Evolutionary conservation across 352 stramenopile species (phyloP).

Genomic region (Thraustotheca clavata): DNA sequence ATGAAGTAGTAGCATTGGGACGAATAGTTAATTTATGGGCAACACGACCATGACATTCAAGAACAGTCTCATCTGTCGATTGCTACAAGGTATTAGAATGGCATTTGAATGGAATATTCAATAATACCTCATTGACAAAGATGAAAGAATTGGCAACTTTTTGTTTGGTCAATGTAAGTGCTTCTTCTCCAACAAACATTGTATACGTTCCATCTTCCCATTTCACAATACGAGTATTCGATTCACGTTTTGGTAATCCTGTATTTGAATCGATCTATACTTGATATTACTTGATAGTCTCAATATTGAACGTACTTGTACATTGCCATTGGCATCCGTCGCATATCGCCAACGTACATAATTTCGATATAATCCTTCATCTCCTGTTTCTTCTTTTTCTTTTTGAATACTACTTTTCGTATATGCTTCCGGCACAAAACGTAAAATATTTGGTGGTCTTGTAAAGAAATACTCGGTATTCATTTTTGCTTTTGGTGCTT

Average conservation of each 20-base stretch:
- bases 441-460: conserved; percentile 82
- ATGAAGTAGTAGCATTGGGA: conserved; percentile 73
- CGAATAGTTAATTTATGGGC: conserved; percentile 81
- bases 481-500: conserved; percentile 59
- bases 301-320: not conserved
- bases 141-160: conserved; percentile 83
- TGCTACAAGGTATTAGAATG: conserved; percentile 21
- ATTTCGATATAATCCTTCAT: conserved; percentile 81
- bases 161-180: conserved; percentile 69
- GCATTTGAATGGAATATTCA: not conserved
- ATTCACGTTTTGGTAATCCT: conserved; percentile 47
- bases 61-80: conserved; percentile 56
- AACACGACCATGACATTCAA: conserved; percentile 77
- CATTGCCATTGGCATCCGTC: not conserved
- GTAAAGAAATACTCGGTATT: conserved; percentile 54
- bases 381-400: conserved; percentile 75
- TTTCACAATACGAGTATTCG: conserved; percentile 76
- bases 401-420: conserved; percentile 63
- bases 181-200: conserved; percentile 80
- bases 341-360: conserved; percentile 71
- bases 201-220: conserved; percentile 81
- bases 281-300: not conserved
- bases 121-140: conserved; percentile 56
- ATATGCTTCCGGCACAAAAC: conserved; percentile 67
- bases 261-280: conserved; percentile 61